phyloP scores from a whole-genome alignment of 148 eudicot species.

The Fagopyrum homotropicum region DNA sequence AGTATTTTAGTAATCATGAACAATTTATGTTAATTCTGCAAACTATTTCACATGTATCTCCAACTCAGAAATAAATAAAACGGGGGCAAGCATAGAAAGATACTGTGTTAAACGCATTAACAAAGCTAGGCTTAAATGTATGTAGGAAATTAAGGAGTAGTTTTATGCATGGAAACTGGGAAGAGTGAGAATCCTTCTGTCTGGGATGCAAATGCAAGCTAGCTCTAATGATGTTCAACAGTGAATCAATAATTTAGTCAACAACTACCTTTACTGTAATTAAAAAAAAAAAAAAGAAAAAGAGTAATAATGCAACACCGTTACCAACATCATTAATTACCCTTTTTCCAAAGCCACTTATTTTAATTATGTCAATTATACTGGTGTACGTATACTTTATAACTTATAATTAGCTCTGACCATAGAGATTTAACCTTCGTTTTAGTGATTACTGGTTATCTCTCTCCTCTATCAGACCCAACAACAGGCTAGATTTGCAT shows the following conservation, averaged over 20 bases:
- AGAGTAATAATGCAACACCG: neutral
- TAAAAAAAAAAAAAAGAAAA: neutral
- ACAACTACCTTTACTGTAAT: slow-evolving; percentile 6
- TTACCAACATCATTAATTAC: slow-evolving; percentile 11
- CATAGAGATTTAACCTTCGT: neutral
- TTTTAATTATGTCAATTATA: neutral
- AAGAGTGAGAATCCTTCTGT: neutral
- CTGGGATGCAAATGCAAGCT: neutral
- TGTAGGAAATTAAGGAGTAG: neutral
- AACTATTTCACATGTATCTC: too few species aligned
- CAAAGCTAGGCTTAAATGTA: neutral
- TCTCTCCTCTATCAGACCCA: slow-evolving; percentile 5
- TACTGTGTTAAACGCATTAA: neutral
- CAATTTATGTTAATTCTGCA: too few species aligned
- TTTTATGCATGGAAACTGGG: neutral
- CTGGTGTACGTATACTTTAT: slow-evolving; percentile 6
- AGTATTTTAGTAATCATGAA: too few species aligned
- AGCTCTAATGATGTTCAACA: slow-evolving; percentile 5
- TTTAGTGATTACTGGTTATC: neutral
- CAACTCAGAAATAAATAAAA: too few species aligned
- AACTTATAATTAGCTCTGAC: slow-evolving; percentile 3
- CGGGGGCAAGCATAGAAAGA: too few species aligned
- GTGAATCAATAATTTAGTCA: slow-evolving; percentile 13
- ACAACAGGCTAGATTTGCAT: neutral
- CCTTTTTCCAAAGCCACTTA: slow-evolving; percentile 3